Base-by-base conservation (phyloP, 2,329 filamentous ascomycete genomes). In the Fusarium sulawesiense region DNA sequence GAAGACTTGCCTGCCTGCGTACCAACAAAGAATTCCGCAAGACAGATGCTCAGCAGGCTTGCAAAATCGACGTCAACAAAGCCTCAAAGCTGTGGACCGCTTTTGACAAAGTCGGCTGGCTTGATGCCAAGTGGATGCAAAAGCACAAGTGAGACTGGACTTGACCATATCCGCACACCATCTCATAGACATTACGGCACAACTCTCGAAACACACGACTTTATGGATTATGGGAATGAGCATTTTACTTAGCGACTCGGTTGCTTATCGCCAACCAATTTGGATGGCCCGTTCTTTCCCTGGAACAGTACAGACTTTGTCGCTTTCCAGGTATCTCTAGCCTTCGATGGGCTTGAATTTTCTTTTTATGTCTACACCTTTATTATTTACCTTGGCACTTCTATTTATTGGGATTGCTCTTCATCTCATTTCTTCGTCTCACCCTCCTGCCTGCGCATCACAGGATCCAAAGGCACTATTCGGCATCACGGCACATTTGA, bases 61-160 rank as follows among this genome's bases (percentile, higher is more conserved):
- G 93, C 86, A 97, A 97, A 84, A 97, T 98, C 70, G 95, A 98
- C 76, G 95, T 98, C 78, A 98, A 98, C 85, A 98, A 98, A 84
- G 93, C 94, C 5, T 97, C 93, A 71, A 95, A 95, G 80, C 85
- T 98, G 48, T 97, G 93, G 92, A 90, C 90, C 40, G 93, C 93
- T 8, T 98, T 93, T 77, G 92, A 97, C 51, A 91, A 90, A 74
- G 92, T 96, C 40, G 92, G 92, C 73, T 97, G 94, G 93, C 89
- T 97, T 68, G 85, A 92, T 7, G 77, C 82, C 18, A 71, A 78
- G 6, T 85, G 83, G 82, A 80, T 87, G 66, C 74, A 68, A 18
- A 65, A 64, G 14, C 81, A 77, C 64, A 32, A 81, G 23, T 81
- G 74, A 78, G 32, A 30, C 12, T 6, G 23, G n/a, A 8, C 20